Conservation (phyloP, 2,329 filamentous ascomycete genomes). For the Teratosphaeria zuluensis region DNA sequence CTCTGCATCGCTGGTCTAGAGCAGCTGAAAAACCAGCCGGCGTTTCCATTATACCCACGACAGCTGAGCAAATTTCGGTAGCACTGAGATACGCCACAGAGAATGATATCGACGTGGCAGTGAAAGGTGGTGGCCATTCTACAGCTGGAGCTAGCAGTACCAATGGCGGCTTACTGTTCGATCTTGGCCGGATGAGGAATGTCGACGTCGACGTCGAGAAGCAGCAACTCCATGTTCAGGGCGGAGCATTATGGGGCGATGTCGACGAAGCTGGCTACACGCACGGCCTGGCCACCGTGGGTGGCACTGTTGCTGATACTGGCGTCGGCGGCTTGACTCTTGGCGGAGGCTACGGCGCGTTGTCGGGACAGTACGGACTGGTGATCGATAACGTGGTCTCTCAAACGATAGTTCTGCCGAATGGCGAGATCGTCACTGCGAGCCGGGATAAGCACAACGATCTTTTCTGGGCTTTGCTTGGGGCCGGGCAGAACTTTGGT, state of each 20-base stretch:
- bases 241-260: constrained; percentile 17
- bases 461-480: constrained; percentile 40
- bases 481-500: constrained; percentile 39
- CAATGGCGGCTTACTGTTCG: constrained; percentile 46
- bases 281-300: constrained; percentile 48
- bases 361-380: constrained; percentile 47
- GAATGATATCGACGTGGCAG: constrained; percentile 41
- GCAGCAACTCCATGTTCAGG: constrained; percentile 18
- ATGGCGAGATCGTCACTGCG: constrained; percentile 29
- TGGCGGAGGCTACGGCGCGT: constrained; percentile 31
- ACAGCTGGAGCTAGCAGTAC: constrained; percentile 43
- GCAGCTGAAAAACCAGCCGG: constrained; percentile 26
- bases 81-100: constrained; percentile 37
- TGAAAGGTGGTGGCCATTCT: constrained; percentile 48
- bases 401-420: constrained; percentile 31
- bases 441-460: constrained; percentile 38
- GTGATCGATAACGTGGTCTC: constrained; percentile 41
- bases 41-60: constrained; percentile 35
- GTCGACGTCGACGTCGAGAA: constrained; percentile 40
- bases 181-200: constrained; percentile 42
- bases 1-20: constrained; percentile 11
- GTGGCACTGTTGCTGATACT: constrained; percentile 54
- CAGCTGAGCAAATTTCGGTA: constrained; percentile 31
- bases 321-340: constrained; percentile 49
- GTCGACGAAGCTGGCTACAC: constrained; percentile 40